Conservation (phyloP, 371 early-diverging fungal genomes). For the Mortierella polycephala region DNA sequence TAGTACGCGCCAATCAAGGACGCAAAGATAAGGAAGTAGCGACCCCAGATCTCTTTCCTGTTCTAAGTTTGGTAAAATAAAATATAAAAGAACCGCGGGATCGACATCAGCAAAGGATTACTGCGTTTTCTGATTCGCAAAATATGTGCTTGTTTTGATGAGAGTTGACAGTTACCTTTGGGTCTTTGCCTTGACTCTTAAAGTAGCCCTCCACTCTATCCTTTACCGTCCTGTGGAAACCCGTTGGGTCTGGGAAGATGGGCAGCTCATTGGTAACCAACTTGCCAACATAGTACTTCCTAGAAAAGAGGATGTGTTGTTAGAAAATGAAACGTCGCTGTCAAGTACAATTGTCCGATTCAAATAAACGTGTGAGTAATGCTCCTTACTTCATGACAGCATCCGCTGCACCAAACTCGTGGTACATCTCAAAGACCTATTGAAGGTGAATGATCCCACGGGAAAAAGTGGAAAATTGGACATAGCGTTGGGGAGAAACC, state of each 20-base stretch:
- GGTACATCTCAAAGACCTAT: constrained; percentile 69
- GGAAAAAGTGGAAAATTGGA: background rate
- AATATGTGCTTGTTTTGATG: too few species aligned
- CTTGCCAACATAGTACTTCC: constrained; percentile 59
- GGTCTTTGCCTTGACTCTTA: constrained; percentile 37
- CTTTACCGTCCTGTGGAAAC: constrained; percentile 57
- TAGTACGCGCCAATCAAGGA: constrained; percentile 56
- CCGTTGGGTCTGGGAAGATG: constrained; percentile 60
- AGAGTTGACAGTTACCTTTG: constrained; percentile 19
- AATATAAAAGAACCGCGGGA: background rate
- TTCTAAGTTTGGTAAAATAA: constrained; percentile 39
- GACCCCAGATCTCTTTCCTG: constrained; percentile 51
- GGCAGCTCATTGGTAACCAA: constrained; percentile 61
- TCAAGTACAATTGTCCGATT: background rate
- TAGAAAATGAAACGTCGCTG: constrained; percentile 1
- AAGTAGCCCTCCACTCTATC: constrained; percentile 49
- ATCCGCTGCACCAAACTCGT: constrained; percentile 57
- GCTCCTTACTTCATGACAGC: constrained; percentile 55
- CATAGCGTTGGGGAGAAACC: background rate
- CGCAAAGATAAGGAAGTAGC: constrained; percentile 58
- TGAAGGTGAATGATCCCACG: too few species aligned
- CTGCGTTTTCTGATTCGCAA: too few species aligned
- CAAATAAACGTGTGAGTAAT: background rate
- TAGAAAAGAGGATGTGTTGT: constrained; percentile 10
- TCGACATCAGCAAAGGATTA: too few species aligned